These are phyloP conservation scores for Diaporthe destruens DNA, from an alignment of 2,329 filamentous ascomycete species.

Conservation along the genomic window DNA sequence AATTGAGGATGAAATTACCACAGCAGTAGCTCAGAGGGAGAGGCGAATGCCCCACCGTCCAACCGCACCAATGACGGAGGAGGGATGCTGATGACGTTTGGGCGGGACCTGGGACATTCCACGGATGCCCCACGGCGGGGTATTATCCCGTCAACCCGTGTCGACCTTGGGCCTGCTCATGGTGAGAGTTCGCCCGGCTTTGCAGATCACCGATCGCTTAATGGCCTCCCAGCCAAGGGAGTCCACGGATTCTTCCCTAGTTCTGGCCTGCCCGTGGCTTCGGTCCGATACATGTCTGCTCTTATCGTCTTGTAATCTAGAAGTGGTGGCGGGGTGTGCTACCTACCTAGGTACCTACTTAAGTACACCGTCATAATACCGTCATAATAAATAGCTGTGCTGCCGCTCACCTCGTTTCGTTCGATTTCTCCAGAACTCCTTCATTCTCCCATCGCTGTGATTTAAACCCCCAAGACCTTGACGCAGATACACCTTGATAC, in stretches of 20 bases:
- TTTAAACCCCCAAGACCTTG: not conserved
- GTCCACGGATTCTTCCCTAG: conserved; percentile 4
- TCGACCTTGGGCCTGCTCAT: conserved; percentile 4
- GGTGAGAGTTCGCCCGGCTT: conserved; percentile 31
- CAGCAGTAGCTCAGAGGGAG: not conserved
- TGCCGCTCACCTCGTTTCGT: not conserved
- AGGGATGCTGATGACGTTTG: conserved; percentile 8
- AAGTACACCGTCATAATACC: conserved; percentile 1
- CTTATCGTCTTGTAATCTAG: conserved; percentile 8
- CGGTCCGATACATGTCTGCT: conserved; percentile 12
- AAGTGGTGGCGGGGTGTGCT: not conserved
- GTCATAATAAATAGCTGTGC: conserved; percentile 32
- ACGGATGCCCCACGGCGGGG: conserved; percentile 18
- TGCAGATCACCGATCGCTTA: conserved; percentile 29
- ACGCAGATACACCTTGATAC: not conserved
- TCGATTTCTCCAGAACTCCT: not conserved
- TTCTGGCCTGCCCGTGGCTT: not conserved
- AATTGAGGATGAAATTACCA: not conserved
- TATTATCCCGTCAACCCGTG: conserved; percentile 4
- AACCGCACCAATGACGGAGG: conserved; percentile 26
- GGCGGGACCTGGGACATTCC: not conserved
- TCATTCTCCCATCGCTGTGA: not conserved
- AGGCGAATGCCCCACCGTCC: not conserved
- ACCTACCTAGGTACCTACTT: too few relatives aligned
- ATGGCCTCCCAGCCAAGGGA: not conserved